Percentiles rank a stretch among this genome's conserved stretches.
Conservation (phyloP, 2,329 filamentous ascomycete genomes). For the Beauveria sp. region DNA sequence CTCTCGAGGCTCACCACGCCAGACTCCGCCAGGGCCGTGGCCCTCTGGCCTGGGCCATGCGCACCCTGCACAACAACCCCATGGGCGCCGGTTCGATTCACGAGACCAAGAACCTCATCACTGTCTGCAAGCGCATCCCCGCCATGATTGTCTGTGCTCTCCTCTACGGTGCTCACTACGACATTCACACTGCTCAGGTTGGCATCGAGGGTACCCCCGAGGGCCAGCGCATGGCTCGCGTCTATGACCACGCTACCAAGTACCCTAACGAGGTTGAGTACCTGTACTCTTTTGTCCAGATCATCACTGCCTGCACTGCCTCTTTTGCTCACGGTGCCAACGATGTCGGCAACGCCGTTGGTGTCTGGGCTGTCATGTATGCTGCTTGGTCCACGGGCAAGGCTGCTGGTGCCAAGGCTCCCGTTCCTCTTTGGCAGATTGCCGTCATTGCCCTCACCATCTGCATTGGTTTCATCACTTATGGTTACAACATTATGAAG, state of each 20-base stretch:
- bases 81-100: constrained; percentile 67
- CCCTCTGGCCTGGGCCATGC: constrained; percentile 78
- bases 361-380: constrained; percentile 65
- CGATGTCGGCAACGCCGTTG: constrained; percentile 65
- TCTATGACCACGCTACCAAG: constrained; percentile 57
- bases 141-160: constrained; percentile 55
- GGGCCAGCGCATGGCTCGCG: constrained; percentile 60
- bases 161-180: constrained; percentile 73
- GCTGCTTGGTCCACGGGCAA: constrained; percentile 57
- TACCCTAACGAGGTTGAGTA: constrained; percentile 66
- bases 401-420: constrained; percentile 52
- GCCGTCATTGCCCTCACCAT: constrained; percentile 59
- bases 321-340: constrained; percentile 73
- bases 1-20: constrained; percentile 51
- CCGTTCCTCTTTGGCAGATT: constrained; percentile 69
- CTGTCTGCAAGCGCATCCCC: constrained; percentile 57
- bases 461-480: constrained; percentile 62
- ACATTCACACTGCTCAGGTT: constrained; percentile 69
- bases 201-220: constrained; percentile 67
- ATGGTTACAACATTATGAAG: constrained; percentile 82
- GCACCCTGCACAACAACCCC: constrained; percentile 64
- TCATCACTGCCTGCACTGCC: constrained; percentile 62
- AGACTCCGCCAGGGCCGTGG: constrained; percentile 55
- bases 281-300: constrained; percentile 58
- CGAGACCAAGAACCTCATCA: constrained; percentile 63